These are phyloP conservation scores for Penicillium hordei DNA, from an alignment of 2,329 filamentous ascomycete species.

Conservation along the genomic window DNA sequence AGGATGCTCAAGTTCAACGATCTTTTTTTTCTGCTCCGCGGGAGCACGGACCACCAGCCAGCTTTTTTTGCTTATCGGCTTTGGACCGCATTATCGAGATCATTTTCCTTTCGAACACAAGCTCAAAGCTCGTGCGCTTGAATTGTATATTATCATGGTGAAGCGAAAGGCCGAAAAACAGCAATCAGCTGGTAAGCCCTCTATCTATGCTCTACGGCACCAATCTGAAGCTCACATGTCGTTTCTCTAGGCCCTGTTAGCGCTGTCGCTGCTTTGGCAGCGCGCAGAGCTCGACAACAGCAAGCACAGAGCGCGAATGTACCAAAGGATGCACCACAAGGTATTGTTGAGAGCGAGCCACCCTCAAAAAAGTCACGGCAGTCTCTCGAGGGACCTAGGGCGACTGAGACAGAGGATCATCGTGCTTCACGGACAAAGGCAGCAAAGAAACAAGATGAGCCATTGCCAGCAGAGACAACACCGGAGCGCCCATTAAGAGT, in stretches of 20 bases:
- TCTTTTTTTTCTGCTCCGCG: conserved; percentile 43
- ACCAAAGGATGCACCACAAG: conserved; percentile 20
- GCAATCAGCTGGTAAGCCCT: conserved; percentile 31
- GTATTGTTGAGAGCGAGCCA: conserved; percentile 29
- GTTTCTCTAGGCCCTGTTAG: conserved; percentile 37
- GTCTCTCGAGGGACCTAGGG: conserved; percentile 25
- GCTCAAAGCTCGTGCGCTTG: not conserved
- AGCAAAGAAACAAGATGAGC: conserved; percentile 21
- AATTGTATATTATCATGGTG: conserved; percentile 23
- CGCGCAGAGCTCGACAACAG: conserved; percentile 43
- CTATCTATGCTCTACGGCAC: not conserved
- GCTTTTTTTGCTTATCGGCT: conserved; percentile 31
- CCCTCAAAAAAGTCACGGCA: conserved; percentile 37
- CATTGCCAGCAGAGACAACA: conserved; percentile 14
- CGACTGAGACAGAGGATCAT: conserved; percentile 13
- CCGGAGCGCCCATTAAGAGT: conserved; percentile 10
- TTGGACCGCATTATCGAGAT: conserved; percentile 21
- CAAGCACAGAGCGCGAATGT: conserved; percentile 26
- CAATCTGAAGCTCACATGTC: conserved; percentile 12
- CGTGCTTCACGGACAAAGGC: conserved; percentile 20
- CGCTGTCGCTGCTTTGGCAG: conserved; percentile 45
- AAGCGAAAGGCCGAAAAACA: conserved; percentile 44
- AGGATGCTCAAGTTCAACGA: conserved; percentile 15
- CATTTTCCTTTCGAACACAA: conserved; percentile 3
- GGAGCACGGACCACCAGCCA: conserved; percentile 41